Evolutionary conservation across 2,329 filamentous ascomycete species (phyloP).

Genomic region (Gnomoniopsis smithogilvyi): DNA sequence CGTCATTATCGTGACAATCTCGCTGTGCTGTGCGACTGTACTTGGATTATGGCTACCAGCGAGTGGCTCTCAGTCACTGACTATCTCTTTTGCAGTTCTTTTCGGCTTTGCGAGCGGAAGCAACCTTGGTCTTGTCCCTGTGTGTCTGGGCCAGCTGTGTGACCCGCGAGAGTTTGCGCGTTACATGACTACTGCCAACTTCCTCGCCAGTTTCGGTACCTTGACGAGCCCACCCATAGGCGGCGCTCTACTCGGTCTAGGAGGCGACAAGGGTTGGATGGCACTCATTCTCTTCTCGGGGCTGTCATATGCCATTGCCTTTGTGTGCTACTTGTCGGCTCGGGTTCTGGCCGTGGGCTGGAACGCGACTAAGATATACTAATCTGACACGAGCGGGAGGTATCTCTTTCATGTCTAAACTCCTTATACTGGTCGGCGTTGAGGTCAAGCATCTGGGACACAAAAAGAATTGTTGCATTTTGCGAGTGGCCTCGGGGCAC

Average conservation of each 20-base stretch:
- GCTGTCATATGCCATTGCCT: constrained; percentile 29
- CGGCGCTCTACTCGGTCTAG: constrained; percentile 34
- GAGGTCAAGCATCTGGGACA: background rate
- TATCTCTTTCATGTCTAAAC: background rate
- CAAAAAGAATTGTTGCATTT: background rate
- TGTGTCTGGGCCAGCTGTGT: constrained; percentile 79
- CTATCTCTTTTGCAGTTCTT: constrained; percentile 65
- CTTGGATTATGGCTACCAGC: constrained; percentile 71
- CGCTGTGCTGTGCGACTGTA: constrained; percentile 49
- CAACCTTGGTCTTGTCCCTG: constrained; percentile 74
- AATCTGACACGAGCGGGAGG: background rate
- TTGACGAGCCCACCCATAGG: constrained; percentile 44
- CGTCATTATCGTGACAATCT: constrained; percentile 66
- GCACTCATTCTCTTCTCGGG: constrained; percentile 38
- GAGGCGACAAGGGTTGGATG: constrained; percentile 31
- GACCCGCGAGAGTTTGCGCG: constrained; percentile 72
- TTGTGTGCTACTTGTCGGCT: constrained; percentile 30
- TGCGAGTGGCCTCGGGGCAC: background rate
- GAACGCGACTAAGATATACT: constrained; percentile 27
- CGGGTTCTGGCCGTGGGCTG: constrained; percentile 36
- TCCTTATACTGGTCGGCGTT: background rate
- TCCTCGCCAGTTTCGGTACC: constrained; percentile 70
- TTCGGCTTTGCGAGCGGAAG: constrained; percentile 80
- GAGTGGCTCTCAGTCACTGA: constrained; percentile 47
- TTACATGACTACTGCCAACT: constrained; percentile 82